Evolutionary conservation across 1,284 basidiomycete genomes (phyloP).

Genomic region (Sanguinoderma infundibulare): DNA sequence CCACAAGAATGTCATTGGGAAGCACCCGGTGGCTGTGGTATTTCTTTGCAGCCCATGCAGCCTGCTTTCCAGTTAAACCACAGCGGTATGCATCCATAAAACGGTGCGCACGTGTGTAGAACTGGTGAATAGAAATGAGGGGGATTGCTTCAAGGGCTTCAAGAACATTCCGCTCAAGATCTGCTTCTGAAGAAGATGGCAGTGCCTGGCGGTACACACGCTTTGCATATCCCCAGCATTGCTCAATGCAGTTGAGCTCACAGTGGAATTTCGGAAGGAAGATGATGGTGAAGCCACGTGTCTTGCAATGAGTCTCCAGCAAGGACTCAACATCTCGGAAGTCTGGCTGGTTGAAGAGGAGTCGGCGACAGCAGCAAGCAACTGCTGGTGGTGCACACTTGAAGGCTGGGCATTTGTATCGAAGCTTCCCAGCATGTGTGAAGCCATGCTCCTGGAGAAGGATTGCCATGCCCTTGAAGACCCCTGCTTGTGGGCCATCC

Average conservation of each 20-base stretch:
- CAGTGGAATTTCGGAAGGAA: constrained; percentile 28
- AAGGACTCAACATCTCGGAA: constrained; percentile 21
- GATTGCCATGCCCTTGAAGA: constrained; percentile 41
- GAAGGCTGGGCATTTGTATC: constrained; percentile 25
- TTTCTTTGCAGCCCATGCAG: constrained; percentile 20
- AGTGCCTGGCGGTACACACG: constrained; percentile 10
- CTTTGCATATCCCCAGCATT: constrained; percentile 28
- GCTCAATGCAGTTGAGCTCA: constrained; percentile 26
- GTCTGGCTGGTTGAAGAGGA: constrained; percentile 34
- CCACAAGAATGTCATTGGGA: constrained; percentile 3
- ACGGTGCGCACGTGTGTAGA: constrained; percentile 11
- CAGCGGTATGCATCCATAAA: constrained; percentile 20
- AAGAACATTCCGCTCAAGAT: constrained; percentile 19
- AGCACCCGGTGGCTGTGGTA: constrained; percentile 22
- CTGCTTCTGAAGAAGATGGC: constrained; percentile 5
- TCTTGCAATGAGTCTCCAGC: constrained; percentile 8
- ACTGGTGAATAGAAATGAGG: constrained; percentile 9
- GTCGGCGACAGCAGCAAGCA: constrained; percentile 30
- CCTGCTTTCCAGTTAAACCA: constrained; percentile 17
- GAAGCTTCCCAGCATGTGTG: not conserved
- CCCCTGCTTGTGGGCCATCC: constrained; percentile 31
- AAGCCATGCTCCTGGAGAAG: constrained; percentile 30
- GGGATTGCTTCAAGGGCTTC: constrained; percentile 11
- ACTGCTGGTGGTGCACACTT: constrained; percentile 20
- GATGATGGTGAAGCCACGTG: not conserved